Base-by-base conservation (phyloP, 352 stramenopile genomes). In the Phytopythium kandeliae region DNA sequence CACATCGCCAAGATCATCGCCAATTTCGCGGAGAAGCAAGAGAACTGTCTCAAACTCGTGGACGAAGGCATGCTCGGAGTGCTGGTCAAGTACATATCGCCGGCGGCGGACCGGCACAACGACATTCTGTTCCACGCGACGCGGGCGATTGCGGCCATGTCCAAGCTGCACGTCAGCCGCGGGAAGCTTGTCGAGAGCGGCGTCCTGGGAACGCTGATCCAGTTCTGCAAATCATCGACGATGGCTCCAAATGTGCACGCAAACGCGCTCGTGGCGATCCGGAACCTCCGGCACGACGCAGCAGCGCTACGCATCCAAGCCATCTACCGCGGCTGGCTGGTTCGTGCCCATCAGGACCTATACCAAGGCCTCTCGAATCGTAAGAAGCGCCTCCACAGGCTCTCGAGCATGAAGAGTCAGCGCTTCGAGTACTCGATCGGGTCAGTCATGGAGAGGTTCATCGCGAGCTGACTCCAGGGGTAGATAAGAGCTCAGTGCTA, bases 1-100 rank as follows among this genome's bases (percentile, higher is more conserved):
- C 82, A 84, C 41, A 81, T 88, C 31, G 77, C 79, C 25, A 71
- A 77, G 38, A 85, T 86, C 40, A 76, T 89, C 45, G 77, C 77
- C n/a, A 86, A 91, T 58, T 88, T 91, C 57, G 68, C 79, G 2
- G 74, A 84, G 35, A 71, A 75, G 4, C 69, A 68, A 0, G 79
- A 89, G 56, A 91, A 91, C 57, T 70, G 80, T 30, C 47, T 86
- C 9, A 91, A 87, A 41, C 64, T 91, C 33, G 55, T 91, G 15
- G 78, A 91, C 54, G 69, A 79, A 35, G 74, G 77, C 12, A 67
- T 89, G 34, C 48, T 89, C 11, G 48, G 57, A 10, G 74, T 89
- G 35, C 57, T 91, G n/a, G 70, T 89, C 57, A 78, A 81, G 57
- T 86, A 84, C 50, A 78, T 89, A 9, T 83, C 67, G 16, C 73